These are phyloP conservation scores for Helianthus tuberosus DNA, from an alignment of 129 eudicot species.

Conservation along the genomic window DNA sequence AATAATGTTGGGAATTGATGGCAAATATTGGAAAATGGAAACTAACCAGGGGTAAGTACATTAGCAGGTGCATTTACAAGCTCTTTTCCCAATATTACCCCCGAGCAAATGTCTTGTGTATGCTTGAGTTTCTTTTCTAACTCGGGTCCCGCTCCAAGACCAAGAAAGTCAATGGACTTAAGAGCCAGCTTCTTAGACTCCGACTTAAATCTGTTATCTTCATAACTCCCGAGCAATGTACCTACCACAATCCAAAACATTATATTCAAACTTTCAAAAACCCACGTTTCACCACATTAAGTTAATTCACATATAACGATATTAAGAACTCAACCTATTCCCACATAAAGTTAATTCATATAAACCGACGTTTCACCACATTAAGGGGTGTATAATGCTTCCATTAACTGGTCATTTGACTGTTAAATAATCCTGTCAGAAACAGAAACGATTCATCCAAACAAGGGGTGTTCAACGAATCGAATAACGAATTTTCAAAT, in stretches of 20 bases:
- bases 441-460: neutral
- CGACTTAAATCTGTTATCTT: constrained; percentile 90
- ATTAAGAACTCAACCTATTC: too few species aligned
- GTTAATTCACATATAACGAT: too few species aligned
- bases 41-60: too few species aligned
- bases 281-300: too few species aligned
- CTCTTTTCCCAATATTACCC: constrained; percentile 85
- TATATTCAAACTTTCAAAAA: constrained; percentile 14
- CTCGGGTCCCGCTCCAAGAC: constrained; percentile 89
- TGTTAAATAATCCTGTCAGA: neutral
- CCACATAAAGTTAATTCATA: neutral
- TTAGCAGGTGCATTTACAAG: constrained; percentile 98
- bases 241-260: constrained; percentile 42
- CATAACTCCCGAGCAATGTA: constrained; percentile 74
- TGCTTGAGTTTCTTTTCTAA: constrained; percentile 83
- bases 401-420: neutral
- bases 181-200: constrained; percentile 79
- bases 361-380: too few species aligned
- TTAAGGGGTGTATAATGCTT: neutral
- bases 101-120: constrained; percentile 68
- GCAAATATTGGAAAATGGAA: neutral
- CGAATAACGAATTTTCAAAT: too few species aligned
- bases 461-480: too few species aligned
- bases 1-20: neutral
- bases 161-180: constrained; percentile 85